These are phyloP conservation scores for Cochlearia excelsa DNA, from an alignment of 345 rosid genomes.

Conservation along the genomic window DNA sequence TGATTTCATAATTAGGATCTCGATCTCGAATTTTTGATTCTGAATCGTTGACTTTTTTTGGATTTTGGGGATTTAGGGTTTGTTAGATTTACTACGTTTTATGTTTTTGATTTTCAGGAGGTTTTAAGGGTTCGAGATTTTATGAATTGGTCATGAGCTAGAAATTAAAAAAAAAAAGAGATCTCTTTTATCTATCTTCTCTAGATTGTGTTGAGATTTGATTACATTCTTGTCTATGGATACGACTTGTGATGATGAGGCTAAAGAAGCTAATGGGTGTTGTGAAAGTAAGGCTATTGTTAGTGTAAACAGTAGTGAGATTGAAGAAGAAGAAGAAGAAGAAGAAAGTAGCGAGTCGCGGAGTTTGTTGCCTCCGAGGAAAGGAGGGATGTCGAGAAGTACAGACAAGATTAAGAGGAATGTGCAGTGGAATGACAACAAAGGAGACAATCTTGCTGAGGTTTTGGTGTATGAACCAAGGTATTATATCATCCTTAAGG, in stretches of 20 bases:
- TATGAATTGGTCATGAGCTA: too few species aligned
- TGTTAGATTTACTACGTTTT: too few species aligned
- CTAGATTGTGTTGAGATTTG: too few species aligned
- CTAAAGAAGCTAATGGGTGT: slow-evolving; percentile 37
- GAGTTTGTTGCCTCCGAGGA: slow-evolving; percentile 68
- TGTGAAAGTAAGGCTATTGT: slow-evolving; percentile 31
- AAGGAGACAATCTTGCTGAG: slow-evolving; percentile 81
- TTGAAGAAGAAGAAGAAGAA: slow-evolving; percentile 49
- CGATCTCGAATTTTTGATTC: too few species aligned
- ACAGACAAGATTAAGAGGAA: slow-evolving; percentile 54
- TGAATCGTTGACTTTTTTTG: too few species aligned
- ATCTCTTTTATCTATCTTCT: too few species aligned
- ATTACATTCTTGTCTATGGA: slow-evolving; percentile 38
- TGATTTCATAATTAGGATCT: too few species aligned
- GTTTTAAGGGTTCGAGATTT: too few species aligned
- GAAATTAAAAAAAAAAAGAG: too few species aligned
- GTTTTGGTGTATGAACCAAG: slow-evolving; percentile 84
- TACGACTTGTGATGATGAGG: slow-evolving; percentile 28
- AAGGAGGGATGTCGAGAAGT: slow-evolving; percentile 66
- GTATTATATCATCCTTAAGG: slow-evolving; percentile 33
- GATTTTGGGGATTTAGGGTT: too few species aligned
- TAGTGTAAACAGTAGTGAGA: slow-evolving; percentile 30
- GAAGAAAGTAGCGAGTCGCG: slow-evolving; percentile 60
- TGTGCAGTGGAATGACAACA: slow-evolving; percentile 91
- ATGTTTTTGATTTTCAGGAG: too few species aligned